These are phyloP conservation scores for Tolypocladium sp. DNA, from an alignment of 2,329 filamentous ascomycete genomes.

Conservation along the genomic window DNA sequence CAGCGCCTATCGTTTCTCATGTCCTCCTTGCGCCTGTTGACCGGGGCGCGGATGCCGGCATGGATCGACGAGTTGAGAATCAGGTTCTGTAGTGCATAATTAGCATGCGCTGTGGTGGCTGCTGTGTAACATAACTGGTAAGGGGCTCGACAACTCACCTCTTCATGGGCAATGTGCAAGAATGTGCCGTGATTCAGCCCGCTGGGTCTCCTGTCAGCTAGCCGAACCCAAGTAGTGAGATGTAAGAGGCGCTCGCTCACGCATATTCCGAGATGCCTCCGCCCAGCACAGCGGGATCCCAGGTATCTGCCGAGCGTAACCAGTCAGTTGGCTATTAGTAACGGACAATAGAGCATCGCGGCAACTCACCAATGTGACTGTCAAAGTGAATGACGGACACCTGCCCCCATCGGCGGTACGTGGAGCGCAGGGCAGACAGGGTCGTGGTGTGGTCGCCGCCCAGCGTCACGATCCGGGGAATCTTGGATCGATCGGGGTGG, in stretches of 20 bases:
- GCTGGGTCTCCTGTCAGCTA: background rate
- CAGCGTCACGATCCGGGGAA: slow-evolving; percentile 44
- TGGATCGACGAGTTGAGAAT: slow-evolving; percentile 67
- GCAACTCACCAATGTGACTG: slow-evolving; percentile 32
- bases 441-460: slow-evolving; percentile 65
- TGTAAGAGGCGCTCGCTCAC: background rate
- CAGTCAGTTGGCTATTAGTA: background rate
- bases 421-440: slow-evolving; percentile 54
- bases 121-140: background rate
- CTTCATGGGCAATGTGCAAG: slow-evolving; percentile 14
- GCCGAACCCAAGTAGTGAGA: background rate
- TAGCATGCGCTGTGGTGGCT: background rate
- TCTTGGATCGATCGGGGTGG: slow-evolving; percentile 4
- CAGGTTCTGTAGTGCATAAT: slow-evolving; percentile 25
- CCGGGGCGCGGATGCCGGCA: slow-evolving; percentile 66
- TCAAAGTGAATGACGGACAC: slow-evolving; percentile 65
- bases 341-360: background rate
- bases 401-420: slow-evolving; percentile 49
- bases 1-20: slow-evolving; percentile 12
- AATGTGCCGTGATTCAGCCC: slow-evolving; percentile 14
- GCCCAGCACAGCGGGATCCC: background rate
- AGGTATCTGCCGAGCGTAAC: background rate
- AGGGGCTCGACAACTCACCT: slow-evolving; percentile 1
- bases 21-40: slow-evolving; percentile 38
- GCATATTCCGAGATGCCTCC: background rate